Percentiles rank a stretch among this genome's conserved stretches.
These are phyloP conservation scores for Abrus pulchellus DNA, from an alignment of 306 rosid species.

Conservation along the genomic window DNA sequence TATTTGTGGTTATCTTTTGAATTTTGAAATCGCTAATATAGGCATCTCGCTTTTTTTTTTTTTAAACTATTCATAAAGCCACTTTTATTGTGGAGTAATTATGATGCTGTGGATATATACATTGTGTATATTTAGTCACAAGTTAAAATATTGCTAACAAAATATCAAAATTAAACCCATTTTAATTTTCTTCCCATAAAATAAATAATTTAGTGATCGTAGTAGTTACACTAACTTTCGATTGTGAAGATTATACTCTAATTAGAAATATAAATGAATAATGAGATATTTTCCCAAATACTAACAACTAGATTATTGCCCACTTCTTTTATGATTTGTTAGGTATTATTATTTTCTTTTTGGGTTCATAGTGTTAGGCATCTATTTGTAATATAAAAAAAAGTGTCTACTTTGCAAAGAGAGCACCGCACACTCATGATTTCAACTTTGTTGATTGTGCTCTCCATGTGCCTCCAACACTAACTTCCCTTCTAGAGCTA, in stretches of 20 bases:
- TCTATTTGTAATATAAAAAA: slow-evolving; percentile 29
- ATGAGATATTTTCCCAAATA: neutral
- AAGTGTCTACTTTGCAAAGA: slow-evolving; percentile 1
- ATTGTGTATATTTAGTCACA: neutral
- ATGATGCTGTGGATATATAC: too few relatives aligned
- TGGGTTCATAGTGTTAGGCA: too few relatives aligned
- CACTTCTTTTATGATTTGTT: neutral
- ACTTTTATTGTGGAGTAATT: too few relatives aligned
- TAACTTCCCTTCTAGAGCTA: slow-evolving; percentile 18
- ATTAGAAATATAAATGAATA: neutral
- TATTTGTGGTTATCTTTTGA: too few relatives aligned
- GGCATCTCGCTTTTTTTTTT: too few relatives aligned
- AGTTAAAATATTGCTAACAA: neutral
- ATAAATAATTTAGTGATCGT: too few relatives aligned
- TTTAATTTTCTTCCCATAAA: too few relatives aligned
- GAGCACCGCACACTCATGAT: slow-evolving; percentile 35
- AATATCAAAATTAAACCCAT: neutral
- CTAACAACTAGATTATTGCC: neutral
- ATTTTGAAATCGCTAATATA: too few relatives aligned
- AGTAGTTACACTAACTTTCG: too few relatives aligned
- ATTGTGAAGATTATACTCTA: too few relatives aligned
- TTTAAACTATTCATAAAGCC: too few relatives aligned
- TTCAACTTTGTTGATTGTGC: slow-evolving; percentile 41
- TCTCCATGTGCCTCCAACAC: slow-evolving; percentile 48
- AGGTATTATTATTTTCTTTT: neutral